Percentiles rank a stretch among this genome's conserved stretches.
These are phyloP conservation scores for Magnaporthiopsis poae DNA, from an alignment of 2,329 filamentous ascomycete genomes.

Conservation along the genomic window DNA sequence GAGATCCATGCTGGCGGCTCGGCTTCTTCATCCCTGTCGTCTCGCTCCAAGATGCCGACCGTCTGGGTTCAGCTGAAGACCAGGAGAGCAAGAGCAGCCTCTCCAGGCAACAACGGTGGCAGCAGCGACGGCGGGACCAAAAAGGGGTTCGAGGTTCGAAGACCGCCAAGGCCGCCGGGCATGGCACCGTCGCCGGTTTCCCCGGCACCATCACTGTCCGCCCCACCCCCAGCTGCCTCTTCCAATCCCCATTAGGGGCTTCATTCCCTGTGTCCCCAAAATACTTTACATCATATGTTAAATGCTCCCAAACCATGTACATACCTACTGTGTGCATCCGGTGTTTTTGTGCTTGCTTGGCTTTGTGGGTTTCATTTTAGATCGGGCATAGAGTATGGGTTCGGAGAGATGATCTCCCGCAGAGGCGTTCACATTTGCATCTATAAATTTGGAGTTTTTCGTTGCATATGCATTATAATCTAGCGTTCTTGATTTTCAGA, in stretches of 20 bases:
- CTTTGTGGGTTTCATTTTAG: background rate
- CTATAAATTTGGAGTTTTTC: background rate
- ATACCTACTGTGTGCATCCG: background rate
- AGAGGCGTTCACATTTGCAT: background rate
- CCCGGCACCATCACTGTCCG: background rate
- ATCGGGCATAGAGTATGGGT: background rate
- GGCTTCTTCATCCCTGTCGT: background rate
- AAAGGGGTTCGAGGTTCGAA: constrained; percentile 5
- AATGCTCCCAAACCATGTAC: background rate
- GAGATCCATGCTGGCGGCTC: background rate
- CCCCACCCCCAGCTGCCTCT: background rate
- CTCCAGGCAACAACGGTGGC: background rate
- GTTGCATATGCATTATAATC: background rate
- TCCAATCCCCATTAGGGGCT: background rate
- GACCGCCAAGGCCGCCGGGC: background rate
- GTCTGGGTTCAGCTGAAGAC: constrained; percentile 2
- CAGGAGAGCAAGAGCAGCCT: background rate
- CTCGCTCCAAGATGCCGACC: background rate
- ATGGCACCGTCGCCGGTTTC: background rate
- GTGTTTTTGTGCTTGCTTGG: background rate
- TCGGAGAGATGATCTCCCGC: background rate
- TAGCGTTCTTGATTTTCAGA: background rate
- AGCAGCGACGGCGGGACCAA: background rate
- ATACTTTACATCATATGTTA: background rate
- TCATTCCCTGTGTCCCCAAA: background rate